These are phyloP conservation scores for Cucurbita moschata DNA, from an alignment of 306 rosid genomes.

Conservation along the genomic window DNA sequence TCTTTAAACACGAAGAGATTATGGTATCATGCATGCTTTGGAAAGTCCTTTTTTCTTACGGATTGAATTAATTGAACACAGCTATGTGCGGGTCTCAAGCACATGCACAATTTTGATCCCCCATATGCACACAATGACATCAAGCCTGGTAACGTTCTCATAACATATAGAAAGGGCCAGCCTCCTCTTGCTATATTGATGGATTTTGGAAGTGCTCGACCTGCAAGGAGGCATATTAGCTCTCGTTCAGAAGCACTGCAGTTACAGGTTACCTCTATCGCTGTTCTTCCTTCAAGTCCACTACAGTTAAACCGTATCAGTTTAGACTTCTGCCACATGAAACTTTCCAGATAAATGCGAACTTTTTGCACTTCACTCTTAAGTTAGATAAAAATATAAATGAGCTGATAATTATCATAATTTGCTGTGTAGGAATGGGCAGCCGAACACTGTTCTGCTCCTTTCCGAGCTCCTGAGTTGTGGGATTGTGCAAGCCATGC, in stretches of 20 bases:
- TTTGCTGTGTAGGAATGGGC: constrained; percentile 83
- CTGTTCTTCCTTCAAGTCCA: neutral
- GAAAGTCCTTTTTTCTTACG: neutral
- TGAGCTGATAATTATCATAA: constrained; percentile 5
- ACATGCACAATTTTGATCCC: constrained; percentile 86
- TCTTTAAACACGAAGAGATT: neutral
- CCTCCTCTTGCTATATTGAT: constrained; percentile 86
- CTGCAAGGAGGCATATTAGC: constrained; percentile 67
- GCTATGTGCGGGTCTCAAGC: constrained; percentile 97
- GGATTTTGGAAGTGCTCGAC: constrained; percentile 97
- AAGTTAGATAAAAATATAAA: constrained; percentile 5
- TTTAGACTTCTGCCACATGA: neutral
- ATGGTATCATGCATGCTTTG: neutral
- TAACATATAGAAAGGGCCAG: constrained; percentile 63
- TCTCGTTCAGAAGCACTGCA: constrained; percentile 85
- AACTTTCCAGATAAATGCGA: neutral
- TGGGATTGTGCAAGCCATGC: constrained; percentile 96
- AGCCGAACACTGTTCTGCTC: constrained; percentile 92
- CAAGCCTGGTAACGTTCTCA: constrained; percentile 90
- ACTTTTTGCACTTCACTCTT: neutral
- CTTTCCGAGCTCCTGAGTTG: constrained; percentile 93
- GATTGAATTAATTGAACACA: constrained; percentile 25
- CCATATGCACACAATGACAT: constrained; percentile 96
- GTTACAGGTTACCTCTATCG: constrained; percentile 52
- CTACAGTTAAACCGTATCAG: neutral